These are phyloP conservation scores for Monosporascus sp. DNA, from an alignment of 2,329 filamentous ascomycete species.

Conservation along the genomic window DNA sequence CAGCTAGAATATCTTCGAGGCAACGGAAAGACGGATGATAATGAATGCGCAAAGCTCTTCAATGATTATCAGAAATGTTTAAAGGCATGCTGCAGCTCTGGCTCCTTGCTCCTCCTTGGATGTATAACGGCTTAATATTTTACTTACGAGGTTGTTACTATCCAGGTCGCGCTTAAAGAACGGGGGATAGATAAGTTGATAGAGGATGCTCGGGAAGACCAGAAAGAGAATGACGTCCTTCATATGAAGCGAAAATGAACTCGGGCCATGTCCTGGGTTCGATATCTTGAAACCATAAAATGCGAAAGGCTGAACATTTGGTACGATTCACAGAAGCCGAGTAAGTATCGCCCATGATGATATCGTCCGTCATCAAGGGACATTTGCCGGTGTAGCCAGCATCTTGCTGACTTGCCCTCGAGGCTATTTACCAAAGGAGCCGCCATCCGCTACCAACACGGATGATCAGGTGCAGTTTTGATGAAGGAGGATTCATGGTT, in stretches of 20 bases:
- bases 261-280: background rate
- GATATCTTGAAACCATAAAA: too few species aligned
- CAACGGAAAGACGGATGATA: conserved; percentile 67
- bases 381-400: too few species aligned
- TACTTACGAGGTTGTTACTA: background rate
- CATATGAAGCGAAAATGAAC: conserved; percentile 49
- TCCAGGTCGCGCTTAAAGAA: conserved; percentile 76
- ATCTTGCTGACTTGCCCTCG: background rate
- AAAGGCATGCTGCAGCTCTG: conserved; percentile 50
- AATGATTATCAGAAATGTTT: conserved; percentile 85
- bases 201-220: conserved; percentile 84
- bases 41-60: conserved; percentile 82
- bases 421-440: background rate
- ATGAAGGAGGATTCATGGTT: background rate
- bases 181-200: conserved; percentile 90
- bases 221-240: conserved; percentile 77
- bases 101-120: conserved; percentile 1
- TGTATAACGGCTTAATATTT: background rate
- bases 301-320: too few species aligned
- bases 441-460: background rate
- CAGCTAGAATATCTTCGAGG: conserved; percentile 80
- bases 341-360: too few species aligned
- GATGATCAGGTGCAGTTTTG: background rate
- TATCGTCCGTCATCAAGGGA: too few species aligned
- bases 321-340: too few species aligned